A percentile compares a stretch with the other conserved stretches of the same genome.
Evolutionary conservation across 2,329 filamentous ascomycete species (phyloP).

Genomic region (Sporothrix humicola): DNA sequence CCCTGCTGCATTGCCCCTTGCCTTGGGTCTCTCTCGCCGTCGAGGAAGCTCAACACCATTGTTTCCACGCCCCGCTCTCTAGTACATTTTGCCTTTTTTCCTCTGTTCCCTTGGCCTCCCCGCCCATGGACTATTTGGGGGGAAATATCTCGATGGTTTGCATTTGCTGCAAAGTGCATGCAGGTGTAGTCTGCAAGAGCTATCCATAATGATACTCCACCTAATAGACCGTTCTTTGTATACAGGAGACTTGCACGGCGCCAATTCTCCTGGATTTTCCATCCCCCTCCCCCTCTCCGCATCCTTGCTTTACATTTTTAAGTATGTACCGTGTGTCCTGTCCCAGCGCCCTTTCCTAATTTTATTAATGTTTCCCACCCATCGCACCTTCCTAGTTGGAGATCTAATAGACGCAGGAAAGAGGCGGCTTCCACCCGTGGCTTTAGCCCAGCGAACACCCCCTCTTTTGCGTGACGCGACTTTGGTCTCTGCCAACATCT

Average conservation of each 20-base stretch:
- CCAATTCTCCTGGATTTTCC: neutral
- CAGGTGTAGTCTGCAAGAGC: neutral
- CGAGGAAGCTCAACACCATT: neutral
- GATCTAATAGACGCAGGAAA: slow-evolving; percentile 13
- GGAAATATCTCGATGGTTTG: slow-evolving; percentile 14
- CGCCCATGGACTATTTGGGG: neutral
- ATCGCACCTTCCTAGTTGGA: slow-evolving; percentile 5
- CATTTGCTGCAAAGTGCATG: slow-evolving; percentile 7
- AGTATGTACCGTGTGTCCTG: neutral
- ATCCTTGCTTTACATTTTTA: neutral
- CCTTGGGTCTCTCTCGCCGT: neutral
- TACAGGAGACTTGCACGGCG: neutral
- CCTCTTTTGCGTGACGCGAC: neutral
- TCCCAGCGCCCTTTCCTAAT: neutral
- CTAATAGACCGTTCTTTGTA: neutral
- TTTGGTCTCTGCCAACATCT: neutral
- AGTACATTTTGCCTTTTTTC: neutral
- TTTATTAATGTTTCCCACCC: neutral
- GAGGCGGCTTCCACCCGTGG: neutral
- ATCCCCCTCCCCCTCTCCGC: neutral
- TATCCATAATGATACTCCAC: neutral
- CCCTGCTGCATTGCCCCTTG: slow-evolving; percentile 7
- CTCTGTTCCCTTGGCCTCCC: neutral
- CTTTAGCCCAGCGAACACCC: neutral
- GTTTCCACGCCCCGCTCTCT: slow-evolving; percentile 13